Conservation (phyloP, 768 basidiomycete species). For the Auricularia auricula-judae region DNA sequence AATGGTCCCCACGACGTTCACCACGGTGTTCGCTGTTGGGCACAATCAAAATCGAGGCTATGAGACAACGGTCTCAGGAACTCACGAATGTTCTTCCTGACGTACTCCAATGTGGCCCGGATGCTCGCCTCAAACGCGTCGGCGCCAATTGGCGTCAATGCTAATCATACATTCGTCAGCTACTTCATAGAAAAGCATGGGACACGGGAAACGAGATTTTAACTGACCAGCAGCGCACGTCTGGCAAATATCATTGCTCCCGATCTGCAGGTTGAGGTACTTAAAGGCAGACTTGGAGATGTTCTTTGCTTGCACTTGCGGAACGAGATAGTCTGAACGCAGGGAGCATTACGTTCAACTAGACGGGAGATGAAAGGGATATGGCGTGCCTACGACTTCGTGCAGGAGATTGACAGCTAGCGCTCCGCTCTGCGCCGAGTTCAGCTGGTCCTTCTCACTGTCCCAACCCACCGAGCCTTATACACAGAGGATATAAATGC, state of each 20-base stretch:
- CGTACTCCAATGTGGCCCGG: conserved; percentile 5
- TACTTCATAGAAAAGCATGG: neutral
- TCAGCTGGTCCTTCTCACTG: conserved; percentile 7
- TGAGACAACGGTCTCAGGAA: neutral
- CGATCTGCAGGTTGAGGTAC: conserved; percentile 11
- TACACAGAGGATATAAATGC: neutral
- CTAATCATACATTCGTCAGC: neutral
- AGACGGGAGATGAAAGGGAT: neutral
- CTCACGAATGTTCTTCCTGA: conserved; percentile 8
- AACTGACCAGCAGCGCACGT: conserved; percentile 1
- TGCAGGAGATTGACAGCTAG: conserved; percentile 8
- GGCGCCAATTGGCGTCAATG: conserved; percentile 4
- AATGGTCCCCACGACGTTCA: conserved; percentile 4
- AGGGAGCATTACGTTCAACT: neutral
- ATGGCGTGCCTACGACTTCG: neutral
- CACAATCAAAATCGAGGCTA: neutral
- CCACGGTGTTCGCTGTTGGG: conserved; percentile 3
- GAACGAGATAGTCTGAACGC: conserved; percentile 9
- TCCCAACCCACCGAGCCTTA: conserved; percentile 9
- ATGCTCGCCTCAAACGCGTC: conserved; percentile 8
- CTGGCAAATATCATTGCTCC: conserved; percentile 11
- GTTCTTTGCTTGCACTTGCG: conserved; percentile 4
- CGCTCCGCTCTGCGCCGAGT: conserved; percentile 9
- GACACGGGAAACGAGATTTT: neutral
- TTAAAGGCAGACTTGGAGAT: conserved; percentile 4